A percentile compares a stretch with the other conserved stretches of the same genome.
Conservation (phyloP, 225 moss, liverwort and hornwort species). For the Polytrichum commune region DNA sequence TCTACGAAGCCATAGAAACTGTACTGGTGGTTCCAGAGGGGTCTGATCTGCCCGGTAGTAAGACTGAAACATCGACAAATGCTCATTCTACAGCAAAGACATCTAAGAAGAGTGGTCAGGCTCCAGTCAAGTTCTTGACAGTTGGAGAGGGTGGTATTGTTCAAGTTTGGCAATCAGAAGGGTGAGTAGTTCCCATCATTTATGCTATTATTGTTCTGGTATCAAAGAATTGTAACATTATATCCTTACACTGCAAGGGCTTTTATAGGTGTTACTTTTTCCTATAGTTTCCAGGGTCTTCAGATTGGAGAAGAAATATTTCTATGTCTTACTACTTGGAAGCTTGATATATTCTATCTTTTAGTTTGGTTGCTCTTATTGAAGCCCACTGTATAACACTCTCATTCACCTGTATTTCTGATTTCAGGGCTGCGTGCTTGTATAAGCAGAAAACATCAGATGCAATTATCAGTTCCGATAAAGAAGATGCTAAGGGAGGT, state of each 20-base stretch:
- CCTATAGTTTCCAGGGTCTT: no score
- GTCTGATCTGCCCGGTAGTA: conserved; percentile 69
- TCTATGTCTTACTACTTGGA: no score
- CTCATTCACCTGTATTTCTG: conserved; percentile 9
- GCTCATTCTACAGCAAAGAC: background rate
- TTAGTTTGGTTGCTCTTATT: background rate
- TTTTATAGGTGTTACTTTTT: no score
- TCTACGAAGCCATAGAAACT: conserved; percentile 84
- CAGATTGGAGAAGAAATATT: no score
- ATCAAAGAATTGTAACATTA: no score
- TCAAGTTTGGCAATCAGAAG: conserved; percentile 74
- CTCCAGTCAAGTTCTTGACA: conserved; percentile 72
- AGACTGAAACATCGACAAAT: conserved; percentile 10
- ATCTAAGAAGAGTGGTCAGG: conserved; percentile 31
- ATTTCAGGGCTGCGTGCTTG: conserved; percentile 69
- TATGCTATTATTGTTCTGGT: no score
- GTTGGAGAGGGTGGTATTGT: conserved; percentile 84
- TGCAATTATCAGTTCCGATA: conserved; percentile 41
- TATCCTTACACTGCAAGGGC: no score
- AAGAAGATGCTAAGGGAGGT: conserved; percentile 76
- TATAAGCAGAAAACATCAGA: conserved; percentile 70
- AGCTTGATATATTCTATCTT: no score
- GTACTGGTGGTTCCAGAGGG: conserved; percentile 67
- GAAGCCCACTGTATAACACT: background rate
- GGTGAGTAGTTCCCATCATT: conserved; percentile 36